Conservation (phyloP, 2,329 filamentous ascomycete genomes). For the Cladophialophora immunda region DNA sequence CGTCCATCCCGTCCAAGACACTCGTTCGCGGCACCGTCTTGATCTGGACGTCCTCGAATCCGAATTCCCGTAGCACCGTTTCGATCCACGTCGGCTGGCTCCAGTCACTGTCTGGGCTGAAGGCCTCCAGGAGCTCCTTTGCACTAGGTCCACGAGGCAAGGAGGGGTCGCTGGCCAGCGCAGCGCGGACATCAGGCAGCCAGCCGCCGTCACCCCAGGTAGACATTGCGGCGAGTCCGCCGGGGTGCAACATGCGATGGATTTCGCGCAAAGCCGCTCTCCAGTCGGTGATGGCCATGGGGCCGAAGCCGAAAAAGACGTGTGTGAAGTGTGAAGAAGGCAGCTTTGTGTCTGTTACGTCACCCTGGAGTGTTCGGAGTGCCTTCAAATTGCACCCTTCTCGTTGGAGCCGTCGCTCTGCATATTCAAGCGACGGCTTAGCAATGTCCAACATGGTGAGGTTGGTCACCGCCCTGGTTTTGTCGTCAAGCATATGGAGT, state of each 20-base stretch:
- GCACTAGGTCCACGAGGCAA: conserved; percentile 42
- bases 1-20: background rate
- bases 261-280: conserved; percentile 45
- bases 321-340: conserved; percentile 51
- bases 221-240: conserved; percentile 46
- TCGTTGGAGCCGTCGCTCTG: conserved; percentile 49
- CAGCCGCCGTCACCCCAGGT: conserved; percentile 49
- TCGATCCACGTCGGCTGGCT: conserved; percentile 13
- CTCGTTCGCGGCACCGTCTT: conserved; percentile 5
- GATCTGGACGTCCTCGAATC: conserved; percentile 25
- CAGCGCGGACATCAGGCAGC: conserved; percentile 41
- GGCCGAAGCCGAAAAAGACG: conserved; percentile 56
- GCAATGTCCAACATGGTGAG: conserved; percentile 62
- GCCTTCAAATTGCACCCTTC: conserved; percentile 55
- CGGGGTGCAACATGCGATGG: conserved; percentile 47
- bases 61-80: background rate
- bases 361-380: conserved; percentile 53
- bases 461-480: conserved; percentile 53
- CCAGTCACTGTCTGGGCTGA: conserved; percentile 19
- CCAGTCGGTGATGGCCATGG: conserved; percentile 57
- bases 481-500: conserved; percentile 50
- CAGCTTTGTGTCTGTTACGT: conserved; percentile 58
- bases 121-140: conserved; percentile 25
- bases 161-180: conserved; percentile 41
- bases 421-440: conserved; percentile 51